A percentile compares a stretch with the other conserved stretches of the same genome.
Evolutionary conservation across 495 filamentous ascomycete species (phyloP).

Genomic region (Penicillium waksmanii): DNA sequence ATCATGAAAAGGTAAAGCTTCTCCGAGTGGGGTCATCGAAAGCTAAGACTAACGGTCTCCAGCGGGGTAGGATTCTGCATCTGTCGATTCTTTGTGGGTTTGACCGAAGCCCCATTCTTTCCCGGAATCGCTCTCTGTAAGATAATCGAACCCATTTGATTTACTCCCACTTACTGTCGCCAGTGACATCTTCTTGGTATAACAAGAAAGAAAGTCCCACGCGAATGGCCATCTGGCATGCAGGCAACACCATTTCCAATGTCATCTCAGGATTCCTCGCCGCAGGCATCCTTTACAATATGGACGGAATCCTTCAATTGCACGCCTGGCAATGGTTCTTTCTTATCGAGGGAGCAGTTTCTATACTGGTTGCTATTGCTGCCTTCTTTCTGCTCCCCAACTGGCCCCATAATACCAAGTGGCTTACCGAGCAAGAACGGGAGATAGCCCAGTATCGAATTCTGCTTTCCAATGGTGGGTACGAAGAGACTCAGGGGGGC

Average conservation of each 20-base stretch:
- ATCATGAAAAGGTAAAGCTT: background rate
- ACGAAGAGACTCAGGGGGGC: background rate
- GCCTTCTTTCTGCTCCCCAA: constrained; percentile 48
- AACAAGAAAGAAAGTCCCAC: background rate
- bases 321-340: background rate
- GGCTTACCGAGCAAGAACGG: constrained; percentile 41
- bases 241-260: background rate
- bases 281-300: background rate
- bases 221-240: background rate
- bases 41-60: background rate
- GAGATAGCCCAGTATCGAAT: constrained; percentile 40
- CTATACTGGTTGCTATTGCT: constrained; percentile 33
- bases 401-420: constrained; percentile 51
- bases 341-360: background rate
- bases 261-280: background rate
- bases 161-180: background rate
- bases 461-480: background rate
- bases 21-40: background rate
- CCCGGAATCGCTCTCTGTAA: background rate
- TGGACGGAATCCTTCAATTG: background rate
- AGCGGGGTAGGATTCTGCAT: background rate
- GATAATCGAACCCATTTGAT: background rate
- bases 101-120: background rate
- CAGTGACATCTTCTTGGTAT: background rate
- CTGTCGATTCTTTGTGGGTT: constrained; percentile 1